Evolutionary conservation across 2,329 filamentous ascomycete genomes (phyloP), one percentile per base, ranked within the genome.

Genomic region (Cadophora luteo-olivacea): DNA sequence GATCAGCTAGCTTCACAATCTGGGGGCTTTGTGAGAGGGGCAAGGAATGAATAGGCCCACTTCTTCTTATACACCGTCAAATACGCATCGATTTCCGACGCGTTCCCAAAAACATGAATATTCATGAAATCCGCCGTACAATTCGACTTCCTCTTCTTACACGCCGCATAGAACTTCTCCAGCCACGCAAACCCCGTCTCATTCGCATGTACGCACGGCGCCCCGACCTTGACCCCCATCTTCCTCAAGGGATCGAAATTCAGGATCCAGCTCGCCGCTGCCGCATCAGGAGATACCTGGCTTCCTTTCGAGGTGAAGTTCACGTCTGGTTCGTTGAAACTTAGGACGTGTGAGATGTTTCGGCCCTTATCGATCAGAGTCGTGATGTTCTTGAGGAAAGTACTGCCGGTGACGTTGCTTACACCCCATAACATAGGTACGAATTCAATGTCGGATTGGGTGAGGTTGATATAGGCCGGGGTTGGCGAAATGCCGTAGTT

Each of bases 351-450:
- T 12, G 82, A 84, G 75, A 94, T 87, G 71, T 90, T 89, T 70
- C 82, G 36, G 19, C 68, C 65, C 14, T 41, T 51, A 3, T 24
- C 64, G 38, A 65, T 69, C 64, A 64, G 82, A 0, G 73, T 70
- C 73, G 83, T 85, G 54, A 95, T 86, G 1, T 84, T 81, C 64
- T 84, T 80, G 48, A 89, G 82, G 78, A 94, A 94, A 0, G 83
- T 82, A 0, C 85, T 88, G 76, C 87, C 84, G 66, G 82, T 80
- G 33, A 81, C 77, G 79, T 69, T 8, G 82, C 80, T 19, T 86
- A 60, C 82, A 38, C 91, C 91, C 90, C 90, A 94, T 69, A 94
- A 86, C 92, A 94, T 93, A 58, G 92, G 92, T 0, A 95, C 88
- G 78, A 93, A 96, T 78, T 92, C 85, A 72, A 95, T 87, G 12